Evolutionary conservation across 345 rosid genomes (phyloP), one percentile per base, ranked within the genome.

Genomic region (Excoecaria cochinchinensis): DNA sequence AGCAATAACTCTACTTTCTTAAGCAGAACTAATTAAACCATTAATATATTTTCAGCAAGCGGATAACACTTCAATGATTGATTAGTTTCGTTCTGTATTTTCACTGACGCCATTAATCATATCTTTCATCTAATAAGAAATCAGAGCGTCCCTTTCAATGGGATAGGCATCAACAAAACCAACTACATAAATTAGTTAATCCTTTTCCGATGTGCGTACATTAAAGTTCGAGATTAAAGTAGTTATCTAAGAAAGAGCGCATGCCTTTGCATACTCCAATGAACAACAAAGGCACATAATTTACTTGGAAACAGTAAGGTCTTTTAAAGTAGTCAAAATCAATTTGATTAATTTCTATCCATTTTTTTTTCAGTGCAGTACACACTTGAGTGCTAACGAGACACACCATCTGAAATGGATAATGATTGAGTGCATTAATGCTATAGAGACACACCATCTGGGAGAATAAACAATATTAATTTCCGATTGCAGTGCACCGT

Each of bases 211-310:
- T 31, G 31, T 31, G 31, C 31, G 1, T 5, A 21, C 3, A 55
- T 16, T 55, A 55, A 55, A 56, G 21, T 19, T 6, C n/a, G 3
- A 2, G 0, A 19, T 7, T 19, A 56, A 17, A 56, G 8, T 56
- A 56, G 61, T 56, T 24, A 25, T 19, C 0, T 7, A 6, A 16
- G 19, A 17, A 24, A 25, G 12, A 5, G 19, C 0, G 66, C 66
- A 61, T 61, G 22, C 17, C 17, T 61, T 61, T 61, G 40, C 16
- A 24, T 25, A 56, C 3, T 31, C 66, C 66, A 61, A 61, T 61
- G 40, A 61, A 61, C 66, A 61, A 61, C 39, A 24, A 59, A 61
- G 14, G 66, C 66, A 12, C 66, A 25, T 61, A 16, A 22, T 61
- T 3, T 5, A 31, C 5, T 60, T 61, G 40, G 40, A 57, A 57